phyloP scores from a whole-genome alignment of 2,329 filamentous ascomycete species.

The Aspergillus tanneri region DNA sequence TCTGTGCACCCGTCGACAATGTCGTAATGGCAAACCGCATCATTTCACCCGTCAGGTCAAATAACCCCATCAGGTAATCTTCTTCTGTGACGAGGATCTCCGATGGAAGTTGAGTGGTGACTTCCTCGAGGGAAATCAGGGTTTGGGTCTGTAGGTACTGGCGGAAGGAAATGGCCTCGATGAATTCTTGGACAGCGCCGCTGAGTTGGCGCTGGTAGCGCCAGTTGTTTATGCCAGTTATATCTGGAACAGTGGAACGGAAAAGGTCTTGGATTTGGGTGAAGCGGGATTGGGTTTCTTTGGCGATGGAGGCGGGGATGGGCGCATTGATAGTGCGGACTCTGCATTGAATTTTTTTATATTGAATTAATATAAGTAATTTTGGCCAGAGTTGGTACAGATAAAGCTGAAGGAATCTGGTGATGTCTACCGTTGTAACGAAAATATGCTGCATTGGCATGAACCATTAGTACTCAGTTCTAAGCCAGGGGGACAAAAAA shows the following conservation, averaged over 20 bases:
- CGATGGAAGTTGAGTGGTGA: conserved; percentile 45
- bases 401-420: neutral
- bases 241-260: conserved; percentile 65
- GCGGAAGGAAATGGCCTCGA: conserved; percentile 85
- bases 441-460: conserved; percentile 64
- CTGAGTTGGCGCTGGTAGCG: conserved; percentile 79
- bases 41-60: conserved; percentile 91
- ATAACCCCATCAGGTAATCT: conserved; percentile 87
- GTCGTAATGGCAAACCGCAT: conserved; percentile 94
- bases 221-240: conserved; percentile 75
- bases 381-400: too few relatives aligned
- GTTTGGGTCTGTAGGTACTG: conserved; percentile 79
- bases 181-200: conserved; percentile 83
- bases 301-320: conserved; percentile 66
- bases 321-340: conserved; percentile 42
- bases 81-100: conserved; percentile 69
- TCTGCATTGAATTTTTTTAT: conserved; percentile 21
- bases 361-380: too few relatives aligned
- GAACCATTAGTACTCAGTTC: conserved; percentile 4
- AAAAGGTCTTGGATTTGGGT: conserved; percentile 71
- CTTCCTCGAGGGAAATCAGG: conserved; percentile 67
- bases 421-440: conserved; percentile 67
- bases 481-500: too few relatives aligned
- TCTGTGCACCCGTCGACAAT: conserved; percentile 69
- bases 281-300: conserved; percentile 69